These are phyloP conservation scores for Marasmius fiardii DNA, from an alignment of 1,284 basidiomycete species.

Conservation along the genomic window DNA sequence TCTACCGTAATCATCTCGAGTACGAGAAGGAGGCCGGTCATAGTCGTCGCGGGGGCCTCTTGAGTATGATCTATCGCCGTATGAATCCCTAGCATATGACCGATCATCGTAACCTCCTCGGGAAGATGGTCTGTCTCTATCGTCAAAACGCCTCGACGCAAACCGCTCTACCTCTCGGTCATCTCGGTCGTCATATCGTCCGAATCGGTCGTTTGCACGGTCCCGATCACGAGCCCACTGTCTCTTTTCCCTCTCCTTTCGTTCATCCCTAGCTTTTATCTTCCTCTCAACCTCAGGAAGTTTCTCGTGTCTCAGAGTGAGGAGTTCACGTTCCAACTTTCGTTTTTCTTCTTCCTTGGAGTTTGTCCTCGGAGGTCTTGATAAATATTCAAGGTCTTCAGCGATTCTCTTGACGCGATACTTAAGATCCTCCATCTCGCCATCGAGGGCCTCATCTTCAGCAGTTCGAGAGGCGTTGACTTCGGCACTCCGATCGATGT, in stretches of 20 bases:
- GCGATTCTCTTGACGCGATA: conserved; percentile 87
- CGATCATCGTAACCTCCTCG: conserved; percentile 35
- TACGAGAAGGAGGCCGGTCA: conserved; percentile 15
- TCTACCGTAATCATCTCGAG: conserved; percentile 16
- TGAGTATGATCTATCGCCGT: conserved; percentile 29
- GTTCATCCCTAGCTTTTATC: conserved; percentile 78
- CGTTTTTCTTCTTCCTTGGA: conserved; percentile 86
- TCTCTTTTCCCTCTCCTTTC: conserved; percentile 73
- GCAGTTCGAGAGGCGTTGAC: conserved; percentile 58
- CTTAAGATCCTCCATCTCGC: conserved; percentile 87
- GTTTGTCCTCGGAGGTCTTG: conserved; percentile 71
- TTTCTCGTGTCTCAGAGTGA: conserved; percentile 87
- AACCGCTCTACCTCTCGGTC: conserved; percentile 39
- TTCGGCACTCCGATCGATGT: conserved; percentile 75
- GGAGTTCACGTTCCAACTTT: conserved; percentile 85
- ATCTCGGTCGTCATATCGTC: conserved; percentile 52
- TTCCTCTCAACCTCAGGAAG: conserved; percentile 89
- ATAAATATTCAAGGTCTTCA: conserved; percentile 91
- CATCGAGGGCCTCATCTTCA: conserved; percentile 87
- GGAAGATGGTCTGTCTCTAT: conserved; percentile 34
- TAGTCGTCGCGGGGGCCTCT: conserved; percentile 28
- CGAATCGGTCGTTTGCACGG: conserved; percentile 79
- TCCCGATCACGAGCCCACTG: conserved; percentile 83
- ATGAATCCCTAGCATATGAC: conserved; percentile 32
- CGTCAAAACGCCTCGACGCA: conserved; percentile 35